These are phyloP conservation scores for Blastocystis sp. DNA, from an alignment of 352 stramenopile species.

Conservation along the genomic window DNA sequence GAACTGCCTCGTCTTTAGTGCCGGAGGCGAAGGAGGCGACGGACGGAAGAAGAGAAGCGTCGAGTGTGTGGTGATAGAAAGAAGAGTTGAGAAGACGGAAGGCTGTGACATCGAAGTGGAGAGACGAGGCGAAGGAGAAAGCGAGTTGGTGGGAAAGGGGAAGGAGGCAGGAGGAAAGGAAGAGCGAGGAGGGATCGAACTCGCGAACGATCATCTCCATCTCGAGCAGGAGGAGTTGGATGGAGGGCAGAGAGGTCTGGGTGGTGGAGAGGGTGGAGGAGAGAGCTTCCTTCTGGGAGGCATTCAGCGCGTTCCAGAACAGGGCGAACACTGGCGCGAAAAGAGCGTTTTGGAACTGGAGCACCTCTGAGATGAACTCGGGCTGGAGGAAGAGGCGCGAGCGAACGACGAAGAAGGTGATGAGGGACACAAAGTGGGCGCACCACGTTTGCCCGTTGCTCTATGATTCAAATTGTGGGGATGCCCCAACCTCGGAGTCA, in stretches of 20 bases:
- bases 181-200: background rate
- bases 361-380: background rate
- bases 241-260: no score
- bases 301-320: conserved; percentile 22
- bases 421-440: background rate
- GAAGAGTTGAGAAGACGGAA: background rate
- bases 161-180: background rate
- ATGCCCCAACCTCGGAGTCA: no score
- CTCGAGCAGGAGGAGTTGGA: background rate
- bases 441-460: background rate
- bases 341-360: conserved; percentile 15
- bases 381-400: background rate
- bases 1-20: background rate
- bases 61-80: background rate
- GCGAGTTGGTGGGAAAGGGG: background rate
- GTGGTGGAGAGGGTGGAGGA: background rate
- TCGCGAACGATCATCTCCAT: background rate
- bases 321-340: conserved; percentile 6
- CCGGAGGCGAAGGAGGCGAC: background rate
- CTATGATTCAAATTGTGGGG: no score
- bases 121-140: background rate
- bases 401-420: background rate
- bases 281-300: background rate
- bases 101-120: background rate
- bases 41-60: background rate